Evolutionary conservation across 2,329 filamentous ascomycete species (phyloP).

Genomic region (Grosmannia penicillata): DNA sequence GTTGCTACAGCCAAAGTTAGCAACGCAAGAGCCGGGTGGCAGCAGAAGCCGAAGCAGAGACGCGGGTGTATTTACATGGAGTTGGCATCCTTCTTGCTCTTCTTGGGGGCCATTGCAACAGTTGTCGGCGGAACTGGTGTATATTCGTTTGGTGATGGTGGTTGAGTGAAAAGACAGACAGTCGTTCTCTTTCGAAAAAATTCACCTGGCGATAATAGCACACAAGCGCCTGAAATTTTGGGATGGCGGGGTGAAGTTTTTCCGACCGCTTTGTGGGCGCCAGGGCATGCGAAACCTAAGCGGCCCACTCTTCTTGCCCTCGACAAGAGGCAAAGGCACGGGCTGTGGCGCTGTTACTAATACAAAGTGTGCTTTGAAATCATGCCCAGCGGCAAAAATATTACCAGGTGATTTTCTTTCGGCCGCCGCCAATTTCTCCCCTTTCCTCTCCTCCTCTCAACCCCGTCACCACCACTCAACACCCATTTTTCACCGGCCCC

Average conservation of each 20-base stretch:
- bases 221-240: no score
- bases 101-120: slow-evolving; percentile 51
- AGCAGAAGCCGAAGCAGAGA: no score
- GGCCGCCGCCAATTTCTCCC: slow-evolving; percentile 3
- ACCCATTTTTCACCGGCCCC: slow-evolving; percentile 7
- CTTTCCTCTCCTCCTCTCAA: slow-evolving; percentile 19
- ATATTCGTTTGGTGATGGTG: no score
- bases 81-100: slow-evolving; percentile 40
- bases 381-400: slow-evolving; percentile 17
- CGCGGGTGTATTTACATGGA: slow-evolving; percentile 7
- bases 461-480: slow-evolving; percentile 21
- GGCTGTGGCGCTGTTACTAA: slow-evolving; percentile 1
- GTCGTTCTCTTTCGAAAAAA: no score
- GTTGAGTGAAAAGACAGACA: background rate
- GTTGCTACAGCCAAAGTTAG: slow-evolving; percentile 47
- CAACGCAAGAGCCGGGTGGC: no score
- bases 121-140: slow-evolving; percentile 1
- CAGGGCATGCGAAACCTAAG: slow-evolving; percentile 21
- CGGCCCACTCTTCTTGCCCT: slow-evolving; percentile 15
- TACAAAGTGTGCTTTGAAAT: slow-evolving; percentile 36
- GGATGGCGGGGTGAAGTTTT: slow-evolving; percentile 5
- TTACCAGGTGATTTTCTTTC: slow-evolving; percentile 1
- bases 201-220: background rate
- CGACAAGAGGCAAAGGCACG: slow-evolving; percentile 8
- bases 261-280: slow-evolving; percentile 3